Percentiles rank a stretch among this genome's conserved stretches.
Conservation (phyloP, 805 yeast species). For the Naumovozyma baii region DNA sequence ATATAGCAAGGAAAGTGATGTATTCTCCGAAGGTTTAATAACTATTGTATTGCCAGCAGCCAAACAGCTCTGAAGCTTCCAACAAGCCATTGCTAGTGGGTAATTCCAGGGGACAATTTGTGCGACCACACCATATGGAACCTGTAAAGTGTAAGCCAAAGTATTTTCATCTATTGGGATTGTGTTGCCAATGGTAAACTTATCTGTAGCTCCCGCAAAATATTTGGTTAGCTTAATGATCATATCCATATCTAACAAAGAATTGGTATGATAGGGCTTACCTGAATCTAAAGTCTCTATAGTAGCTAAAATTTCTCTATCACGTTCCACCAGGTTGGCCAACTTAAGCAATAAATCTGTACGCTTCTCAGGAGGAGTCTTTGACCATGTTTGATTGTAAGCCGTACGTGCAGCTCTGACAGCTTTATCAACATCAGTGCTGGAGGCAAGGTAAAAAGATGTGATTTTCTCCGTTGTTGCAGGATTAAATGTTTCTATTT, state of each 20-base stretch:
- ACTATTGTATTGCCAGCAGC: constrained; percentile 38
- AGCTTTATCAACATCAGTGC: constrained; percentile 41
- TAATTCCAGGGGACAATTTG: constrained; percentile 42
- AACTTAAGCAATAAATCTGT: constrained; percentile 35
- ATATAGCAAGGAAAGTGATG: constrained; percentile 36
- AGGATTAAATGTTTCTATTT: constrained; percentile 40
- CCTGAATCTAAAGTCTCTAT: constrained; percentile 51
- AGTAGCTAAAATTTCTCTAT: constrained; percentile 41
- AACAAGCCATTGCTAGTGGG: constrained; percentile 38
- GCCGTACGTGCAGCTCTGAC: constrained; percentile 42
- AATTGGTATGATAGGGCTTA: constrained; percentile 40
- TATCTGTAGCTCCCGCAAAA: constrained; percentile 64
- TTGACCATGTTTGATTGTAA: constrained; percentile 37
- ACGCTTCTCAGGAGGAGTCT: constrained; percentile 36
- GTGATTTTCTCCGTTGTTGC: constrained; percentile 40
- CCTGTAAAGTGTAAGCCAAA: constrained; percentile 39
- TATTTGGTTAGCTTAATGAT: constrained; percentile 46
- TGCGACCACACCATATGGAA: constrained; percentile 41
- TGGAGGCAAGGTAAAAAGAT: constrained; percentile 39
- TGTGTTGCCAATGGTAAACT: constrained; percentile 45
- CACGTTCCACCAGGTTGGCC: constrained; percentile 38
- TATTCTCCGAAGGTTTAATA: constrained; percentile 37
- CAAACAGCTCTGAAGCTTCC: constrained; percentile 45
- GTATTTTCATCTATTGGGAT: constrained; percentile 51
- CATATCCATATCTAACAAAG: constrained; percentile 47